A percentile compares a stretch with the other conserved stretches of the same genome.
phyloP scores from a whole-genome alignment of 495 filamentous ascomycete species.

The Tetracladium setigerum region DNA sequence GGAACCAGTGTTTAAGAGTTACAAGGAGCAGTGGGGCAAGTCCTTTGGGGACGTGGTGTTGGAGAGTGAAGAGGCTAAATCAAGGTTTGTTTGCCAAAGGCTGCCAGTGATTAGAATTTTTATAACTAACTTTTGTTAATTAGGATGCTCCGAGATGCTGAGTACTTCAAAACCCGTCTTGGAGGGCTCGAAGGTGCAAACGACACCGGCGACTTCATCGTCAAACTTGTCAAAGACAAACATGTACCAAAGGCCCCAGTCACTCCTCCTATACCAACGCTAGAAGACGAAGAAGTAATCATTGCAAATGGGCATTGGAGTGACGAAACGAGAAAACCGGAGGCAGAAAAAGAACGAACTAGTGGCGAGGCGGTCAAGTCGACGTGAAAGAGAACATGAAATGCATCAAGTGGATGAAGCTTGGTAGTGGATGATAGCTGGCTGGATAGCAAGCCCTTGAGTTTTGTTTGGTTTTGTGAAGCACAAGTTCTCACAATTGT shows the following conservation, averaged over 20 bases:
- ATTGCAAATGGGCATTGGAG: too few relatives aligned
- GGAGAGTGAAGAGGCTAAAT: conserved; percentile 57
- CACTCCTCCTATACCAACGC: neutral
- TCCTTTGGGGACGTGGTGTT: conserved; percentile 63
- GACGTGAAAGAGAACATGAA: too few relatives aligned
- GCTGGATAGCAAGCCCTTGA: too few relatives aligned
- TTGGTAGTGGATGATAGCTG: too few relatives aligned
- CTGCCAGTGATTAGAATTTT: neutral
- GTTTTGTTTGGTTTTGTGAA: too few relatives aligned
- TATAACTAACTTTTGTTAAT: conserved; percentile 14
- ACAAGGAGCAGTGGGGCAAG: conserved; percentile 73
- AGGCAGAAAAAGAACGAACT: too few relatives aligned
- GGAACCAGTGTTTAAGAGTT: conserved; percentile 80
- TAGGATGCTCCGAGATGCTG: conserved; percentile 75
- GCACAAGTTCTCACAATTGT: too few relatives aligned
- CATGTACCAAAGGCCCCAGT: conserved; percentile 22
- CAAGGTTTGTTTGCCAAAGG: conserved; percentile 49
- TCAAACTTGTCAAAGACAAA: conserved; percentile 62
- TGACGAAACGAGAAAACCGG: too few relatives aligned
- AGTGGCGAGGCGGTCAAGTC: too few relatives aligned
- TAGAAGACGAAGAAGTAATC: too few relatives aligned
- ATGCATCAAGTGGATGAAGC: too few relatives aligned
- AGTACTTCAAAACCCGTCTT: conserved; percentile 66
- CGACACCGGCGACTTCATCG: conserved; percentile 58
- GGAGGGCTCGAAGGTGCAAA: conserved; percentile 75